Conservation (phyloP, 257 asterid species). For the Lavandula angustifolia region DNA sequence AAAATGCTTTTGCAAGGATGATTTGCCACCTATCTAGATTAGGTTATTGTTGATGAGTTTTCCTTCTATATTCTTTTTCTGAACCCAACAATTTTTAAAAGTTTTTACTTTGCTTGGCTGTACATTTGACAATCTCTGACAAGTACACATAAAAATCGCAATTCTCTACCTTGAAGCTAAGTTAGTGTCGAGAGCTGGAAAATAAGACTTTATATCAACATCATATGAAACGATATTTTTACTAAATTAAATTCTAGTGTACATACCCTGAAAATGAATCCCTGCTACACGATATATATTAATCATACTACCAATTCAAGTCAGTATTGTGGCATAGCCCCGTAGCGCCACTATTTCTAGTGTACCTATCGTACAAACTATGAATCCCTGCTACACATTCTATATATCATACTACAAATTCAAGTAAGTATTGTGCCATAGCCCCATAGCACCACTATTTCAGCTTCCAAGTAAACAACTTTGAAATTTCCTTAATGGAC, state of each 20-base stretch:
- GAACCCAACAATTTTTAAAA: neutral
- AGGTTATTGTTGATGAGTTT: neutral
- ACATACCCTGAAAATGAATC: neutral
- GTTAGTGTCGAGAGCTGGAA: neutral
- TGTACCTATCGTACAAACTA: neutral
- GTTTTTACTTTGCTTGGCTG: neutral
- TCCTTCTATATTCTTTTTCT: conserved; percentile 1
- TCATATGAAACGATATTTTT: conserved; percentile 5
- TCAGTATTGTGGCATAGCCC: no score
- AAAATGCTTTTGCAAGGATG: neutral
- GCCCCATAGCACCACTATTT: conserved; percentile 11
- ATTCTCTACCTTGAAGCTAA: neutral
- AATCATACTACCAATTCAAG: no score
- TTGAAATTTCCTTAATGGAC: conserved; percentile 10
- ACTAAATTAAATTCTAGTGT: conserved; percentile 7
- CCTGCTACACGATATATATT: neutral
- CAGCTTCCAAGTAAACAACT: neutral
- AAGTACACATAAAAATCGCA: neutral
- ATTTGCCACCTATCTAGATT: neutral
- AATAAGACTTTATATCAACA: neutral
- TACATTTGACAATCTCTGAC: conserved; percentile 6
- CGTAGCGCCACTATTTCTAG: neutral
- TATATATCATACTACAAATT: conserved; percentile 10
- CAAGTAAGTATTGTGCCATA: neutral
- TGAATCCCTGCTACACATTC: neutral